These are phyloP conservation scores for Colletotrichum lupini DNA, from an alignment of 2,329 filamentous ascomycete species.

Conservation along the genomic window DNA sequence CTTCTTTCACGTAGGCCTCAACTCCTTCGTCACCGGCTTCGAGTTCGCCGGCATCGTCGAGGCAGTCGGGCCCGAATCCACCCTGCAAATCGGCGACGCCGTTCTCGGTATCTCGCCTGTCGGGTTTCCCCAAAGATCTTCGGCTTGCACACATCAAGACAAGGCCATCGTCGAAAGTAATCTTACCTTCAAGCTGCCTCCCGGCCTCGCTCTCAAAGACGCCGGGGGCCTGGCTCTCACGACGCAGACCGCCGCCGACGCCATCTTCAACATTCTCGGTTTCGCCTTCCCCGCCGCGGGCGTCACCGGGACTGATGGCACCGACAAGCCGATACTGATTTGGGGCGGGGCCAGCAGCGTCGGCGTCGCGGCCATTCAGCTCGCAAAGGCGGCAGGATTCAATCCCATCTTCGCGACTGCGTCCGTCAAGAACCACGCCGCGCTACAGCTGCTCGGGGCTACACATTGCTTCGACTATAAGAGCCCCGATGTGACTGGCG, in stretches of 20 bases:
- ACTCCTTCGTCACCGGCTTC: background rate
- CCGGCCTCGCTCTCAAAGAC: background rate
- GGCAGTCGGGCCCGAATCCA: background rate
- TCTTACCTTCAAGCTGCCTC: background rate
- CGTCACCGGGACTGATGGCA: background rate
- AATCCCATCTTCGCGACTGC: constrained; percentile 46
- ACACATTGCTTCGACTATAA: constrained; percentile 48
- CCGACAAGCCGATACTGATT: constrained; percentile 41
- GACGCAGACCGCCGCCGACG: constrained; percentile 4
- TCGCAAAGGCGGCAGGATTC: constrained; percentile 44
- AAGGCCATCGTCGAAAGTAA: background rate
- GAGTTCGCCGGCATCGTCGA: constrained; percentile 10
- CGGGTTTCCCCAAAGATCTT: background rate
- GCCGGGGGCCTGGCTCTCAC: background rate
- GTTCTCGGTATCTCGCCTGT: constrained; percentile 5
- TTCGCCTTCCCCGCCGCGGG: background rate
- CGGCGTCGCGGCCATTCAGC: constrained; percentile 48
- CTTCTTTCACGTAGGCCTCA: background rate
- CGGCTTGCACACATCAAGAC: constrained; percentile 5
- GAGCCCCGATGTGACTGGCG: background rate
- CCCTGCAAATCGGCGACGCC: background rate
- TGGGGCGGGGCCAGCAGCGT: constrained; percentile 50
- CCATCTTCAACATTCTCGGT: constrained; percentile 8
- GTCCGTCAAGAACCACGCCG: constrained; percentile 44
- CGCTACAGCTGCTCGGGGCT: constrained; percentile 45